These are phyloP conservation scores for Nyssa sinensis DNA, from an alignment of 148 eudicot genomes.

Conservation along the genomic window DNA sequence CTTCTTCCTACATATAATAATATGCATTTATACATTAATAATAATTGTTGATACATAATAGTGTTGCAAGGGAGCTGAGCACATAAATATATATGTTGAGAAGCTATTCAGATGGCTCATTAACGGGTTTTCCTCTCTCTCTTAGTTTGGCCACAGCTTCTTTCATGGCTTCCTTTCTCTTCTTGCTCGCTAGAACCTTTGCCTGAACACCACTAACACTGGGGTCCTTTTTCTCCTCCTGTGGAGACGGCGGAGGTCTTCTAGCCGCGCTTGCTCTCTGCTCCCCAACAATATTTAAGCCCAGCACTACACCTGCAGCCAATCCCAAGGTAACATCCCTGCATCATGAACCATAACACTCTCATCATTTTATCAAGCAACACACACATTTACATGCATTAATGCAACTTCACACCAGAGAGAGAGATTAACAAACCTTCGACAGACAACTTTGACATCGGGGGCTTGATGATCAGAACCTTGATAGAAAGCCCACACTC, in stretches of 20 bases:
- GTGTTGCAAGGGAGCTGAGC: too few species aligned
- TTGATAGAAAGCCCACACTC: slow-evolving; percentile 15
- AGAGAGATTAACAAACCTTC: slow-evolving; percentile 33
- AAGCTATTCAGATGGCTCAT: slow-evolving; percentile 21
- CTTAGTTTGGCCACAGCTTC: slow-evolving; percentile 55
- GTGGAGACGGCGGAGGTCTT: slow-evolving; percentile 63
- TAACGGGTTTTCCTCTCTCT: slow-evolving; percentile 55
- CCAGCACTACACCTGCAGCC: slow-evolving; percentile 42
- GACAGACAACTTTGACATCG: slow-evolving; percentile 9
- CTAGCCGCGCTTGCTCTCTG: slow-evolving; percentile 50
- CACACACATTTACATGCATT: background rate
- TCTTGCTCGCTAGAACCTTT: slow-evolving; percentile 78
- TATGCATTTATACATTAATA: too few species aligned
- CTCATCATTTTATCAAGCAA: background rate
- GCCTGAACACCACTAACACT: slow-evolving; percentile 62
- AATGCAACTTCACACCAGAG: background rate
- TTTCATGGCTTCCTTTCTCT: slow-evolving; percentile 89
- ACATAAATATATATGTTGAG: background rate
- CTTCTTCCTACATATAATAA: too few species aligned
- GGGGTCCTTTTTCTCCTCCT: slow-evolving; percentile 68
- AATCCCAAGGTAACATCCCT: slow-evolving; percentile 44
- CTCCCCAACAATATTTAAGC: slow-evolving; percentile 29
- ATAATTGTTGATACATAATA: too few species aligned
- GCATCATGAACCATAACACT: slow-evolving; percentile 15
- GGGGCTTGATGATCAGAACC: slow-evolving; percentile 17